phyloP scores from a whole-genome alignment of 2,329 filamentous ascomycete genomes.

The Parascedosporium putredinis region DNA sequence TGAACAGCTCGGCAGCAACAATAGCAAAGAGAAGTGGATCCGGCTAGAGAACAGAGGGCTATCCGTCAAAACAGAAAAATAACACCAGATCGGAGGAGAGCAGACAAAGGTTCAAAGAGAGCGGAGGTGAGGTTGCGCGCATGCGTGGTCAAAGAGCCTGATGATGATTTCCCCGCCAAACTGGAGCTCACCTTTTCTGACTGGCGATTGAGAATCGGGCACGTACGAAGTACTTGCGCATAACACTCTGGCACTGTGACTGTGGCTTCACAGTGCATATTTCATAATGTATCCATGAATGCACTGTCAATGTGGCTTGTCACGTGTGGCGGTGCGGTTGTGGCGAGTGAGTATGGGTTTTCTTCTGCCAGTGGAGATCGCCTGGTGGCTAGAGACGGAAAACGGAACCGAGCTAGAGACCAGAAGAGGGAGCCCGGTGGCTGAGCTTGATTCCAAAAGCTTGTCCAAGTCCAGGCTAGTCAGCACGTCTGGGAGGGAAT shows the following conservation, averaged over 20 bases:
- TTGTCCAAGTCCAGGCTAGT: not conserved
- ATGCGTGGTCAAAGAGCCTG: not conserved
- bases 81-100: not conserved
- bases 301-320: no score
- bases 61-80: no score
- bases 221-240: not conserved
- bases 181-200: not conserved
- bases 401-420: not conserved
- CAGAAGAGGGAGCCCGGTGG: not conserved
- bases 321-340: no score
- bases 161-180: not conserved
- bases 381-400: not conserved
- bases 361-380: not conserved
- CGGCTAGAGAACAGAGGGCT: not conserved
- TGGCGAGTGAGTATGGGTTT: not conserved
- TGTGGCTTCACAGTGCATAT: not conserved
- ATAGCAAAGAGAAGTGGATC: not conserved
- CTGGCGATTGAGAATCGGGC: constrained; percentile 1
- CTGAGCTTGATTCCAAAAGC: not conserved
- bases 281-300: no score
- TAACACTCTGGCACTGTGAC: not conserved
- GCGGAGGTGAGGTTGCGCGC: not conserved
- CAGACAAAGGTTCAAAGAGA: not conserved
- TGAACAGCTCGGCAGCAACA: no score
- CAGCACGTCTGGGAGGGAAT: not conserved